A percentile compares a stretch with the other conserved stretches of the same genome.
Conservation (phyloP, 1,139 yeast species). For the Debaryomyces udenii region DNA sequence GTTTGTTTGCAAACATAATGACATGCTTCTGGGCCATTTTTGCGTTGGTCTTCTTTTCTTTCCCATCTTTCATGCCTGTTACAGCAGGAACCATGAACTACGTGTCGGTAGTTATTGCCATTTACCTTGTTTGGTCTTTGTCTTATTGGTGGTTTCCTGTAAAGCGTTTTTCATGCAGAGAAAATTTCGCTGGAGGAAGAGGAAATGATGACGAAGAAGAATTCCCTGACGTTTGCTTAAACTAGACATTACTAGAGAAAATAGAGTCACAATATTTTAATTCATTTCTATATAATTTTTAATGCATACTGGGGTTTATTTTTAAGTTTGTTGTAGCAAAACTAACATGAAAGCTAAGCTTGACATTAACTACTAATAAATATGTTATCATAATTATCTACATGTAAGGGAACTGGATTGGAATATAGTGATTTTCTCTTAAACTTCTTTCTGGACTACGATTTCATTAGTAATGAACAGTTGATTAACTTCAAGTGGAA, state of each 20-base stretch:
- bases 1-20: slow-evolving; percentile 56
- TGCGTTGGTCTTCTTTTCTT: slow-evolving; percentile 64
- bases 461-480: slow-evolving; percentile 56
- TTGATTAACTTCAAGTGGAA: slow-evolving; percentile 80
- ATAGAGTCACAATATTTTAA: slow-evolving; percentile 1
- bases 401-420: no score
- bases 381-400: no score
- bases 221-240: slow-evolving; percentile 48
- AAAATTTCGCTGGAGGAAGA: slow-evolving; percentile 49
- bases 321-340: no score
- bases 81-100: slow-evolving; percentile 68
- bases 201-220: slow-evolving; percentile 47
- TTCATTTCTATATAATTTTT: no score
- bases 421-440: no score
- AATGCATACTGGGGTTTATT: no score
- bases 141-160: slow-evolving; percentile 61
- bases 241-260: neutral
- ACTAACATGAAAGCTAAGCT: no score
- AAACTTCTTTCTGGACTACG: slow-evolving; percentile 74
- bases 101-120: slow-evolving; percentile 65
- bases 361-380: no score
- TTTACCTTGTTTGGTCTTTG: slow-evolving; percentile 55
- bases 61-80: slow-evolving; percentile 70
- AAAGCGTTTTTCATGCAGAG: slow-evolving; percentile 42
- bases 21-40: slow-evolving; percentile 62